These are phyloP conservation scores for Leishmania aethiopica DNA, from an alignment of 208 protist species.

Conservation along the genomic window DNA sequence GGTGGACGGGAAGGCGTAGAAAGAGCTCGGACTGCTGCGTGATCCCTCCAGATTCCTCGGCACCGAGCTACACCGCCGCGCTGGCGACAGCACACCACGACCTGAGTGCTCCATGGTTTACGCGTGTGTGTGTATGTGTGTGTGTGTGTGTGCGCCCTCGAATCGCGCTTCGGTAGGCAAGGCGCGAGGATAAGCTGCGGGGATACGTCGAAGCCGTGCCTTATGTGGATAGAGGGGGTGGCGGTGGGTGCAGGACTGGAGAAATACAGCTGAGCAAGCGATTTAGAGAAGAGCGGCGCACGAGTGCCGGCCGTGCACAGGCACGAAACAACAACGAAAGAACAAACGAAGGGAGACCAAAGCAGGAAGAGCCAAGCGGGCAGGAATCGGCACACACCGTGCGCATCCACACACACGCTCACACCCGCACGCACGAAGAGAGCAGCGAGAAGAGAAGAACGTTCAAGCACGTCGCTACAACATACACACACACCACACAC, in stretches of 20 bases:
- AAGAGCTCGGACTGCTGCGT: constrained; percentile 8
- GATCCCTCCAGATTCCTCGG: constrained; percentile 13
- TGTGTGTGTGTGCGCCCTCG: neutral
- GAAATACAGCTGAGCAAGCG: neutral
- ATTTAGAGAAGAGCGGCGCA: neutral
- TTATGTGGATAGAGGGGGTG: neutral
- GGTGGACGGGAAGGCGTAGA: constrained; percentile 30
- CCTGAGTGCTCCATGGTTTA: neutral
- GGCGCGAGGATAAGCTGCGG: neutral
- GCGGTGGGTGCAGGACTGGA: neutral
- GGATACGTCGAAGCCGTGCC: neutral
- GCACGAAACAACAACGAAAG: neutral
- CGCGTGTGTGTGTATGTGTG: neutral
- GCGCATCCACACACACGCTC: no score
- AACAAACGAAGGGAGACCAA: neutral
- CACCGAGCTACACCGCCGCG: constrained; percentile 24
- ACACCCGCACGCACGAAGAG: neutral
- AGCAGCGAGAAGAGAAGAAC: neutral
- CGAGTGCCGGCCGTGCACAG: neutral
- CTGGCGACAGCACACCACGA: neutral
- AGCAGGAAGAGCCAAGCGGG: no score
- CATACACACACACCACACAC: neutral
- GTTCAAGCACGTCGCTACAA: no score
- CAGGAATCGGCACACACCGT: no score
- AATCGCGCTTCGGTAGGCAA: neutral